Evolutionary conservation across 139 green algal genomes (phyloP), one percentile per base, ranked within the genome.

Genomic region (Picochlorum sp.): DNA sequence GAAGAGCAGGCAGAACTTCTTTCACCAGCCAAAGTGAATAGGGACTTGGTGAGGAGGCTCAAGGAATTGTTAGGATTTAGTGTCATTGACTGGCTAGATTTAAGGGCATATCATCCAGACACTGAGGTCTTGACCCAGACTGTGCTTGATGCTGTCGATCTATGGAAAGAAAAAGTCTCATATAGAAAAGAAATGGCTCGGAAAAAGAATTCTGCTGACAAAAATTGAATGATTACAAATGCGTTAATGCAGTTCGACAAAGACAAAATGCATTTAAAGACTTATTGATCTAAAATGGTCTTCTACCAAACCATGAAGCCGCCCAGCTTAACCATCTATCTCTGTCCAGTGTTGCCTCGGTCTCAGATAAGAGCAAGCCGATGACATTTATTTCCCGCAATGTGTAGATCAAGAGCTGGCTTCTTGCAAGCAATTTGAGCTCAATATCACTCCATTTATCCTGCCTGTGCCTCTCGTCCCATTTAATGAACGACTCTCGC

Each of bases 61-160:
- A 66, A 66, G 15, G 14, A 28, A 41, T 41, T 56, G 15, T 26
- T 66, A 44, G 37, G 34, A 21, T 32, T 56, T 20, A 56, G 34
- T 30, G 26, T 55, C 13, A 23, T 66, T 45, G 61, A 66, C 16
- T 56, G 34, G 61, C 16, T 66, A 9, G 34, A 66, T 23, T 66
- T 50, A 32, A 20, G 34, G 9, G 16, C 23, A 6, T 66, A 66
- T 57, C 14, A 20, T 20, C 61, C 61, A 66, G 61, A 66, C 41
- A 44, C 37, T 21, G 61, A 24, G 18, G 49, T n/a, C 15, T 20
- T 55, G 14, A 66, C 34, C 4, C 14, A 30, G 6, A 6, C 5
- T 23, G 61, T 66, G 4, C n/a, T 66, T 16, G 23, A 52, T 24
- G 61, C 61, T 14, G 61, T 66, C 10, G 47, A 14, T n/a, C 5